Evolutionary conservation across 345 rosid species (phyloP), one percentile per base, ranked within the genome.

Genomic region (Sisymbrium altissimum): DNA sequence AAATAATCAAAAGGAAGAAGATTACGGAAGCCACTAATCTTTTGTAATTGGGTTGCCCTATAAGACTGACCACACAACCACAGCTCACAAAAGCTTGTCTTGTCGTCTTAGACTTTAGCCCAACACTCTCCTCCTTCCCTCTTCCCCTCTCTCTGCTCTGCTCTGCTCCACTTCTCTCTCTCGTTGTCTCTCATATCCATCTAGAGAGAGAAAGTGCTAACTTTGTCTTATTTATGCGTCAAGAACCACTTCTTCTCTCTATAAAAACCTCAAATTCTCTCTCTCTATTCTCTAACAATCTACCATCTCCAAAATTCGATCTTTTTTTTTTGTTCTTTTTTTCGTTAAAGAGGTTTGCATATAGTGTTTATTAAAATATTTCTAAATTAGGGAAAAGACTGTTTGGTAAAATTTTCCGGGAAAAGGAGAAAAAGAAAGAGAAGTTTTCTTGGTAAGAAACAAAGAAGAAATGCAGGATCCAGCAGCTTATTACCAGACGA

Each of bases 381-480:
- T 39, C 25, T 29, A 64, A 17, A 17, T 45, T 45, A 30, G 32
- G 15, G 29, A 46, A 61, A 40, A 44, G 55, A 44, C 68, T 44
- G 6, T 43, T 55, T 40, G 63, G 29, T 55, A 55, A 55, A 35
- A 10, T 10, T 39, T 27, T 67, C 25, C 29, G 23, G 35, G 39
- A 10, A 36, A 21, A 23, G 2, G 14, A 19, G 23, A 61, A 7
- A 7, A 60, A 33, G 7, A 48, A 38, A 7, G 33, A 38, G 2
- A 33, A 45, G 32, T 18, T 46, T 14, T 64, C 2, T 17, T 6
- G 12, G 0, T 17, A 25, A 13, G 3, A 13, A 32, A 7, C 1
- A 19, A 58, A 35, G 27, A 59, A 67, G 44, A 57, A 76, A 76
- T 76, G 79, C 80, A 77, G 57, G 76, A 77, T 71, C 80, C 76